A percentile compares a stretch with the other conserved stretches of the same genome.
phyloP scores from a whole-genome alignment of 2,329 filamentous ascomycete genomes.

The Fusarium nurragi region DNA sequence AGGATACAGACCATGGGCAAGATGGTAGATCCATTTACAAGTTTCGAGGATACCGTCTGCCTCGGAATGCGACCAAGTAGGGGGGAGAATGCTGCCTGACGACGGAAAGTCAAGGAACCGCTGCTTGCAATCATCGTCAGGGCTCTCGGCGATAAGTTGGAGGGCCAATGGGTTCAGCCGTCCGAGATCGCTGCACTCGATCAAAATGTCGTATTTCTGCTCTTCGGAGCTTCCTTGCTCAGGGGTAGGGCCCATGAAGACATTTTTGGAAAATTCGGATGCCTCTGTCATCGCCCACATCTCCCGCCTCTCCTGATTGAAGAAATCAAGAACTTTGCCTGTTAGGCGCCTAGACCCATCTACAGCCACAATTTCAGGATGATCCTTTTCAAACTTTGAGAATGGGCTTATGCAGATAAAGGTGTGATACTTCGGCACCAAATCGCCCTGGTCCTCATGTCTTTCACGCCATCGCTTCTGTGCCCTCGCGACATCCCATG shows the following conservation, averaged over 20 bases:
- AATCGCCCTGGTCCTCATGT: conserved; percentile 64
- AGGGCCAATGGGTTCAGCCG: conserved; percentile 76
- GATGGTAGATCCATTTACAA: conserved; percentile 88
- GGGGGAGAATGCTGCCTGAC: conserved; percentile 89
- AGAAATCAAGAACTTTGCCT: conserved; percentile 85
- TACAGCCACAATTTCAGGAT: conserved; percentile 77
- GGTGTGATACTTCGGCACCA: conserved; percentile 79
- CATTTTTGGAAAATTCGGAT: conserved; percentile 87
- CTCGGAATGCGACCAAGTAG: conserved; percentile 84
- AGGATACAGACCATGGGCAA: conserved; percentile 72
- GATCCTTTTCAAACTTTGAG: conserved; percentile 73
- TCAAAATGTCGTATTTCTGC: conserved; percentile 79
- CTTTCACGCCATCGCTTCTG: conserved; percentile 79
- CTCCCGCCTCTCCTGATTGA: conserved; percentile 86
- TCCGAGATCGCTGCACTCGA: conserved; percentile 89
- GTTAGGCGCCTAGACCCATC: conserved; percentile 77
- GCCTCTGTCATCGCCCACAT: conserved; percentile 94
- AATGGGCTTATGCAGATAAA: conserved; percentile 78
- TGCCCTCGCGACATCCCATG: conserved; percentile 75
- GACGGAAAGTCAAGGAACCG: conserved; percentile 79
- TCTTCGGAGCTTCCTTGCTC: conserved; percentile 70
- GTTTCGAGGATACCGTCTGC: conserved; percentile 86
- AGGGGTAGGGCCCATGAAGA: conserved; percentile 89
- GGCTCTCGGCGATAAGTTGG: conserved; percentile 67
- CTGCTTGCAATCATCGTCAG: conserved; percentile 53